Percentiles rank a stretch among this genome's conserved stretches.
Evolutionary conservation across 192 early-diverging fungal genomes (phyloP).

Genomic region (Coemansia sp.): DNA sequence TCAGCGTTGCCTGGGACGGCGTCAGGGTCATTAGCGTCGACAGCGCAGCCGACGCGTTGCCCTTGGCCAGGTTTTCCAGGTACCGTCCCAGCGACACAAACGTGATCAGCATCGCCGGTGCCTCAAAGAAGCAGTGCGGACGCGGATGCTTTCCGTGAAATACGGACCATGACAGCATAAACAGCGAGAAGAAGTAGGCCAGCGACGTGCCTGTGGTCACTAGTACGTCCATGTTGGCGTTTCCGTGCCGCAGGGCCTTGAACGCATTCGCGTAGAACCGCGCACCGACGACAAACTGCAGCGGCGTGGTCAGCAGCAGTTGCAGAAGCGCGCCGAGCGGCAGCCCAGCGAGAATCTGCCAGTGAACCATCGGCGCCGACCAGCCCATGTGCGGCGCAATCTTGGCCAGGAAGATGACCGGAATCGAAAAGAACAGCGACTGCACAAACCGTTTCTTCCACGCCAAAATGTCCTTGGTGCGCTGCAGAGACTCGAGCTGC

Average conservation of each 20-base stretch:
- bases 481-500: conserved; percentile 82
- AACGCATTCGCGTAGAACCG: conserved; percentile 76
- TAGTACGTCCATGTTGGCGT: conserved; percentile 96
- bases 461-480: conserved; percentile 78
- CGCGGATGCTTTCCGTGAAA: conserved; percentile 50
- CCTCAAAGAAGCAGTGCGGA: conserved; percentile 92
- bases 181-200: conserved; percentile 77
- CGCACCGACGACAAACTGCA: conserved; percentile 85
- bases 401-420: conserved; percentile 70
- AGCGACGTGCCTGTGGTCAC: conserved; percentile 81
- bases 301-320: conserved; percentile 78
- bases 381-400: conserved; percentile 33
- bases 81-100: conserved; percentile 92
- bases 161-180: conserved; percentile 67
- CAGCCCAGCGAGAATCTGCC: conserved; percentile 60
- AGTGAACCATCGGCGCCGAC: conserved; percentile 15
- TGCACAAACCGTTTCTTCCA: conserved; percentile 68
- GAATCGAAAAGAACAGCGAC: conserved; percentile 71
- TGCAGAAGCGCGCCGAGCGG: conserved; percentile 62
- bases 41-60: conserved; percentile 83
- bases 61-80: conserved; percentile 93
- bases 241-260: conserved; percentile 72
- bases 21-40: conserved; percentile 84
- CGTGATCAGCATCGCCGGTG: conserved; percentile 83
- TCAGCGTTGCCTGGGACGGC: conserved; percentile 68